These are phyloP conservation scores for Mrakia gelida DNA, from an alignment of 768 basidiomycete genomes.

Conservation along the genomic window DNA sequence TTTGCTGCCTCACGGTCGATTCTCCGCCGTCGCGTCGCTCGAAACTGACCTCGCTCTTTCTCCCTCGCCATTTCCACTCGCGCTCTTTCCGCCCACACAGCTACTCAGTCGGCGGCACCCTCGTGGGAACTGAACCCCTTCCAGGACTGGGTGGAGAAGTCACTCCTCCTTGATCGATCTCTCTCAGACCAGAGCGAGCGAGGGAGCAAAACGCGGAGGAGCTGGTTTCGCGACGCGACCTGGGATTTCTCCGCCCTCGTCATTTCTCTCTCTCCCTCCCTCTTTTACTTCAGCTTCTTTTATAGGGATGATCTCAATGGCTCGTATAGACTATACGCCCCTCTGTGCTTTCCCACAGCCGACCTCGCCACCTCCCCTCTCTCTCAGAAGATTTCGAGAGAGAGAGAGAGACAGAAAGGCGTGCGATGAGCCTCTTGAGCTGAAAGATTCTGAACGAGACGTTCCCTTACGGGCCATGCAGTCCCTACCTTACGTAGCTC, in stretches of 20 bases:
- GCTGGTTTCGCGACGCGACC: background rate
- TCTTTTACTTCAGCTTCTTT: background rate
- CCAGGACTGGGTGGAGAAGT: background rate
- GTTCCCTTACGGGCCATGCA: too few relatives aligned
- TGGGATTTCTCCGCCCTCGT: background rate
- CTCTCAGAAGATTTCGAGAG: too few relatives aligned
- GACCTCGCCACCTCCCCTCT: too few relatives aligned
- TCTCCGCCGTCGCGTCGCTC: background rate
- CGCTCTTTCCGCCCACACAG: background rate
- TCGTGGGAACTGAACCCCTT: constrained; percentile 6
- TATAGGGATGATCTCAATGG: too few relatives aligned
- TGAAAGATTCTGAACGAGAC: too few relatives aligned
- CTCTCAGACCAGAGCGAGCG: too few relatives aligned
- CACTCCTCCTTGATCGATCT: background rate
- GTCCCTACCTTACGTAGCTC: too few relatives aligned
- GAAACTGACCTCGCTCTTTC: background rate
- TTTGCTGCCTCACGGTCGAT: background rate
- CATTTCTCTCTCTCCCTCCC: background rate
- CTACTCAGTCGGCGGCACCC: constrained; percentile 12
- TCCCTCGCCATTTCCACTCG: background rate
- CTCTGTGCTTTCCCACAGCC: too few relatives aligned
- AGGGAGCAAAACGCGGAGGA: too few relatives aligned
- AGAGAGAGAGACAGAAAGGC: too few relatives aligned
- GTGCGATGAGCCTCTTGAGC: too few relatives aligned
- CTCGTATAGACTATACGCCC: too few relatives aligned